Evolutionary conservation across 2,329 filamentous ascomycete genomes (phyloP).

Genomic region (Shiraia sp.): DNA sequence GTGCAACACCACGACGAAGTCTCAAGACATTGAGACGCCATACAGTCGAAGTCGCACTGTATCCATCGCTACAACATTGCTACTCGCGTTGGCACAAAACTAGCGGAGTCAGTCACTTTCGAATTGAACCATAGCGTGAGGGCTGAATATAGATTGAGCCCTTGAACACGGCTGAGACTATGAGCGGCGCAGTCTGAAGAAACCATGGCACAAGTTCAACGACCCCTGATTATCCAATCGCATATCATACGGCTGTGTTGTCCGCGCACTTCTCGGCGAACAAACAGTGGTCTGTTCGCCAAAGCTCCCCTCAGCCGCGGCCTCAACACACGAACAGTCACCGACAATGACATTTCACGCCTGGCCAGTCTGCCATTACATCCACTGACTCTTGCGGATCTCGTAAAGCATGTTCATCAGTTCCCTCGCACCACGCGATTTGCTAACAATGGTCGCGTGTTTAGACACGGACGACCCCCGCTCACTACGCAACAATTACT

Average conservation of each 20-base stretch:
- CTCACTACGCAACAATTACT: constrained; percentile 79
- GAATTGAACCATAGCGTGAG: too few species aligned
- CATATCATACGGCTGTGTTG: constrained; percentile 41
- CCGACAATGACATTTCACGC: constrained; percentile 75
- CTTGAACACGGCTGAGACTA: too few species aligned
- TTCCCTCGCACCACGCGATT: neutral
- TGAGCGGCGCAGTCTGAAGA: too few species aligned
- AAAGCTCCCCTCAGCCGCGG: constrained; percentile 16
- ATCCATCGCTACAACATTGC: too few species aligned
- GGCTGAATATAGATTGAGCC: too few species aligned
- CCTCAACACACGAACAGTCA: constrained; percentile 50
- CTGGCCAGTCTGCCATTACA: constrained; percentile 80
- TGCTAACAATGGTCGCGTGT: constrained; percentile 16
- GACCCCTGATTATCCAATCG: constrained; percentile 42
- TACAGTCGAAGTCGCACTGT: too few species aligned
- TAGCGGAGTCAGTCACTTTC: too few species aligned
- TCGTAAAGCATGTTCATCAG: constrained; percentile 70
- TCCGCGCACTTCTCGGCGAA: constrained; percentile 25
- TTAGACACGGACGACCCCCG: constrained; percentile 77
- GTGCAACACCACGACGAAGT: neutral
- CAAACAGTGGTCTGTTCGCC: constrained; percentile 18
- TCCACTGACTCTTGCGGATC: constrained; percentile 80
- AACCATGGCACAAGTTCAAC: constrained; percentile 36
- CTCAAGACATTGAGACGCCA: neutral
- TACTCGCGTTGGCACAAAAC: too few species aligned